Base-by-base conservation (phyloP, 345 rosid species). In the Psidium guajava region DNA sequence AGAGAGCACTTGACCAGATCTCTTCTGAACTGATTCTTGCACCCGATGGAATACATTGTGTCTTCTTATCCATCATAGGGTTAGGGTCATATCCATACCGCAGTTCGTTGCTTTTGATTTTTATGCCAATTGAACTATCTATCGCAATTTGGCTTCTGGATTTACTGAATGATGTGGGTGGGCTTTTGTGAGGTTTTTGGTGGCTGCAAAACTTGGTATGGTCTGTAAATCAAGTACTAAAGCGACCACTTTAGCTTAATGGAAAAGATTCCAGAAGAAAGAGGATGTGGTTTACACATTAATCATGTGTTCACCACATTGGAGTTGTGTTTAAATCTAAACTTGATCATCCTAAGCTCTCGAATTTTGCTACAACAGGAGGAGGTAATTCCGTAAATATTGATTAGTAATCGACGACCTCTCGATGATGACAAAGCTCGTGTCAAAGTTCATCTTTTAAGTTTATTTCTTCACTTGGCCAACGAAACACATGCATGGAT, bases 1-100 rank as follows among this genome's bases (percentile, higher is more conserved):
- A 91, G 97, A 10, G 98, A 94, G 82, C 99, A 94, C 88, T 86
- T 95, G 5, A 89, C 95, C 80, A 93, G 95, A 89, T 95, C 99
- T n/a, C 94, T 95, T 83, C 90, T 95, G 73, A 93, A 93, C 77
- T 95, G 91, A 95, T 69, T 36, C 47, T 18, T 32, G 80, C 84
- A 82, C 57, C 82, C 16, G 50, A 81, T 49, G 51, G 58, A 61
- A 52, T 50, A 69, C 55, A 80, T 85, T 7, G 61, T 36, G 81
- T 84, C 53, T 55, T 21, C 36, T 59, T n/a, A 59, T 59, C 42
- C 22, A 28, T 32, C 75, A 64, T 28, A 64, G 75, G 75, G 42
- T 15, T 64, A 64, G 75, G 75, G 42, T 64, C 44, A 2, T 64
- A 36, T 64, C 75, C 44, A 64, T 28, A 28, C 2, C 4, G 47